Evolutionary conservation across 345 rosid species (phyloP).

Genomic region (Salix viminalis): DNA sequence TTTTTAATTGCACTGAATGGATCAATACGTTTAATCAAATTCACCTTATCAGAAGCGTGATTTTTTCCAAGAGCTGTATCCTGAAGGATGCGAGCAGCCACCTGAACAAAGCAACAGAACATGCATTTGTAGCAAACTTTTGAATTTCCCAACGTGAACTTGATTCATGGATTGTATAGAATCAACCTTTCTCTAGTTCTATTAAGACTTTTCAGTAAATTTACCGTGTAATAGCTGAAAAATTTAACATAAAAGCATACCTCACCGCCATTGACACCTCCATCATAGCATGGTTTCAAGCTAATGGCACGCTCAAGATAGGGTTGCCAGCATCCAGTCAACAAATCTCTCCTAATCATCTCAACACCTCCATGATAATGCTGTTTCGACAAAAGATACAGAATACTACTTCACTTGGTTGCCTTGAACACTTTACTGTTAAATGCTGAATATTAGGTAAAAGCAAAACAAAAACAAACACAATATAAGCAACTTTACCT

Average conservation of each 20-base stretch:
- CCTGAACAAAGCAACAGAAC: constrained; percentile 32
- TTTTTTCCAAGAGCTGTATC: constrained; percentile 93
- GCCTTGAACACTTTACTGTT: too few relatives aligned
- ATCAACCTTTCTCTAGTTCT: too few relatives aligned
- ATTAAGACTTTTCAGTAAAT: too few relatives aligned
- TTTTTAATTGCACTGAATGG: too few relatives aligned
- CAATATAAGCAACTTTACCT: constrained; percentile 42
- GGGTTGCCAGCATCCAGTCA: constrained; percentile 93
- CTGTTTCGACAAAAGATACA: constrained; percentile 34
- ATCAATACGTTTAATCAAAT: too few relatives aligned
- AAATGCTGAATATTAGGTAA: not conserved
- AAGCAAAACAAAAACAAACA: not conserved
- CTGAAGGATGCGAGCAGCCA: constrained; percentile 84
- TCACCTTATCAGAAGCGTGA: constrained; percentile 82
- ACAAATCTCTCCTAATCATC: constrained; percentile 97
- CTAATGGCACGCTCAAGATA: constrained; percentile 97
- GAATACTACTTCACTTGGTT: too few relatives aligned
- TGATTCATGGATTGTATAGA: too few relatives aligned
- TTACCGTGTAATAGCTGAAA: too few relatives aligned
- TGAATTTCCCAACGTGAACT: constrained; percentile 13
- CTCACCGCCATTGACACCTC: constrained; percentile 95
- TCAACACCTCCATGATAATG: constrained; percentile 91
- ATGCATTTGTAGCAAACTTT: too few relatives aligned
- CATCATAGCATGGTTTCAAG: constrained; percentile 92
- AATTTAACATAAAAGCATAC: constrained; percentile 24